A percentile compares a stretch with the other conserved stretches of the same genome.
phyloP scores from a whole-genome alignment of 2,329 filamentous ascomycete genomes.

The Colletotrichum sansevieriae region DNA sequence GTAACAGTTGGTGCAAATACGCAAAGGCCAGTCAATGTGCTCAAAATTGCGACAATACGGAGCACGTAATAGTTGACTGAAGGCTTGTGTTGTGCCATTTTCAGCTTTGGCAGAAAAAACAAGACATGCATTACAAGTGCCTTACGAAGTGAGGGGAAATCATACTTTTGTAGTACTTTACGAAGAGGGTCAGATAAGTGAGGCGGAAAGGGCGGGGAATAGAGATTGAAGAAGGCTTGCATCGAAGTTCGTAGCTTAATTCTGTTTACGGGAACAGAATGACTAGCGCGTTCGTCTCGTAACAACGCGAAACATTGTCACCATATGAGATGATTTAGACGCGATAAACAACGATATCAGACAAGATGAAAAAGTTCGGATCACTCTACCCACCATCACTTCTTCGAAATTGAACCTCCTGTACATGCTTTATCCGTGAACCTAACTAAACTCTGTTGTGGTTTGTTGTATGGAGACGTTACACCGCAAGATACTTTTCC shows the following conservation, averaged over 20 bases:
- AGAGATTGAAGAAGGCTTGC: neutral
- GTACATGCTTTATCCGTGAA: no score
- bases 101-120: constrained; percentile 3
- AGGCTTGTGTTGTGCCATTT: neutral
- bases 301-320: neutral
- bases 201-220: constrained; percentile 7
- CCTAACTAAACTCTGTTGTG: no score
- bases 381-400: no score
- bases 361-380: no score
- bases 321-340: neutral
- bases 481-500: no score
- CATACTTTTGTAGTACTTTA: neutral
- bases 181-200: neutral
- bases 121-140: neutral
- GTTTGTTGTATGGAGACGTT: no score
- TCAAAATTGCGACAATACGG: no score
- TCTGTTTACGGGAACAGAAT: neutral
- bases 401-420: no score
- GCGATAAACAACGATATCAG: no score
- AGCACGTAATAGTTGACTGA: no score
- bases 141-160: neutral
- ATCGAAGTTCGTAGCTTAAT: constrained; percentile 12
- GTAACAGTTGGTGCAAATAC: no score
- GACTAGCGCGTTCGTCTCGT: neutral
- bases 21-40: no score